Base-by-base conservation (phyloP, 495 filamentous ascomycete species). In the Penicillium coffeae region DNA sequence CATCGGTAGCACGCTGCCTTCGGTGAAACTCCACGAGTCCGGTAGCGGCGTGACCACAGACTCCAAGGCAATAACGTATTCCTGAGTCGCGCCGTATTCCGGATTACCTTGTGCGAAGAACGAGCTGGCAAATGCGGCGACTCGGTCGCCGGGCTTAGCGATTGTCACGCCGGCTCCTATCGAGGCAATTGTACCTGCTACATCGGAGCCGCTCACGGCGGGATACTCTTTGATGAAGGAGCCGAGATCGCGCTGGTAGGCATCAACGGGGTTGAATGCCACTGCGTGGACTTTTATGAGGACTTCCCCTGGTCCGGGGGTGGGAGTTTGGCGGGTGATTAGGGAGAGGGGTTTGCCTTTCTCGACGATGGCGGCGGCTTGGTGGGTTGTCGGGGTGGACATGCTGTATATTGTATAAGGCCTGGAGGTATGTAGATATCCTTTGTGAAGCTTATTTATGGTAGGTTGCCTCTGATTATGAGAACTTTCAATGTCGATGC, bases 201-300 rank as follows among this genome's bases (percentile, higher is more conserved):
- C 47, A 40, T 78, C 75, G 7, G 62, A 67, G 21, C 72, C 74
- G 9, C 73, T 1, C 6, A 78, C 51, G 3, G 70, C 54, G 0
- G 74, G 73, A 54, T 70, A 74, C 4, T 49, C 27, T 15, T 35
- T 56, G 19, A 55, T 38, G 34, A 51, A 51, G 40, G 67, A 42
- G 42, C 70, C 70, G 6, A 46, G 36, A 19, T 73, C 63, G 1
- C 64, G 69, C 32, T 65, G 63, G 39, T 50, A 52, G 21, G 38
- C 41, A 50, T 78, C 73, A 39, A 71, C 39, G 4, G 70, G 72
- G 54, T 80, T 80, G 16, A 80, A 37, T 3, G 74, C 76, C 37
- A 77, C 38, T 30, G 74, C 60, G 21, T 76, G 62, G 42, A 72
- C 66, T 42, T 65, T 57, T 32, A 78, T 58, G 18, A 78, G 66